Evolutionary conservation across 2,329 filamentous ascomycete genomes (phyloP).

Genomic region (Cladorrhinum sp.): DNA sequence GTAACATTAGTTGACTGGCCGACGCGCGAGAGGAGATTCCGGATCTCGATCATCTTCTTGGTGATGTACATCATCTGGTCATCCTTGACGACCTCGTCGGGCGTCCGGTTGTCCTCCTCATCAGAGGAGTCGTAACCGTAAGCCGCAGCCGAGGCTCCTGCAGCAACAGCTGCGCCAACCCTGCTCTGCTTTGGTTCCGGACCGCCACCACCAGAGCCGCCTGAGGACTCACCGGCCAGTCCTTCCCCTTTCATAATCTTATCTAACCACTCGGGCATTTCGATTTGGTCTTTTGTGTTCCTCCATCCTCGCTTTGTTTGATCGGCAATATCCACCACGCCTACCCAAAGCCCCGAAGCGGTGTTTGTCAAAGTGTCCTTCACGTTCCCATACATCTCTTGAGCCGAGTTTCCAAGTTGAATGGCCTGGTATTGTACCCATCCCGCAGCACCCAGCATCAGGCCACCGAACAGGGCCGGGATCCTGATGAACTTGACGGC

Average conservation of each 20-base stretch:
- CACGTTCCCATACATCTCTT: conserved; percentile 71
- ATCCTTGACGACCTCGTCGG: conserved; percentile 70
- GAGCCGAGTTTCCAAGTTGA: conserved; percentile 73
- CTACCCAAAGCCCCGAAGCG: conserved; percentile 67
- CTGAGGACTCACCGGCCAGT: conserved; percentile 45
- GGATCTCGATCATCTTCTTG: conserved; percentile 99
- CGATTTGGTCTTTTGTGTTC: conserved; percentile 74
- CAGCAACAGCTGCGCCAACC: conserved; percentile 56
- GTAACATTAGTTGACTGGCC: conserved; percentile 87
- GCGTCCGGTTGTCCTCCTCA: conserved; percentile 60
- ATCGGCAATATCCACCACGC: conserved; percentile 70
- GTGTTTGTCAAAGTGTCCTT: conserved; percentile 67
- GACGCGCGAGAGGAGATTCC: conserved; percentile 84
- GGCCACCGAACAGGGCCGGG: conserved; percentile 87
- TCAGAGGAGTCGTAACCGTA: conserved; percentile 72
- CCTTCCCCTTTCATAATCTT: conserved; percentile 64
- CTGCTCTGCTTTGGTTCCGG: conserved; percentile 59
- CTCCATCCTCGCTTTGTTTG: conserved; percentile 81
- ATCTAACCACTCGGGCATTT: conserved; percentile 72
- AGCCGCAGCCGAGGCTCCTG: conserved; percentile 69
- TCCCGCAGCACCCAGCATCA: conserved; percentile 79
- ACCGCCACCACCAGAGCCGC: conserved; percentile 38
- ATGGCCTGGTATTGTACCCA: conserved; percentile 96
- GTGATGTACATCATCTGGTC: conserved; percentile 99
- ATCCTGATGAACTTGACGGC: conserved; percentile 85